Conservation (phyloP, 2,329 filamentous ascomycete species). For the Chrysoporthe austroafricana region DNA sequence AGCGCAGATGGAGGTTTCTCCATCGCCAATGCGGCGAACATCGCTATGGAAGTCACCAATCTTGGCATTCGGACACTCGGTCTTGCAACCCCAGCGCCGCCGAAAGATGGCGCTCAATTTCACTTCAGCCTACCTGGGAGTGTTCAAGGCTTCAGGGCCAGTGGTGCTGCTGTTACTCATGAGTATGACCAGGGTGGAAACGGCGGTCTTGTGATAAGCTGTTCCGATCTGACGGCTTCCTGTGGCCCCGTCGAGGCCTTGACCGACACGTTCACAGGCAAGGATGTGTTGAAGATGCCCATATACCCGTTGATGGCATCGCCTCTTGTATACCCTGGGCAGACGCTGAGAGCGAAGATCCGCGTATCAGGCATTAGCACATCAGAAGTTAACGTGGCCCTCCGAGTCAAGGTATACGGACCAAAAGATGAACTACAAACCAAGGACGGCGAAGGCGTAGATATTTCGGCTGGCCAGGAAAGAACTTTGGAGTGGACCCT, state of each 20-base stretch:
- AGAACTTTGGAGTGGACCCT: constrained; percentile 32
- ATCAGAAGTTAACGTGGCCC: neutral
- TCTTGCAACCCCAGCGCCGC: constrained; percentile 28
- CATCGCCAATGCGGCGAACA: constrained; percentile 41
- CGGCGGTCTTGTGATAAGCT: constrained; percentile 23
- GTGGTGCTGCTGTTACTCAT: neutral
- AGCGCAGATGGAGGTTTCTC: constrained; percentile 43
- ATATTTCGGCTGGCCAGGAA: constrained; percentile 21
- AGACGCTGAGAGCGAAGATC: constrained; percentile 31
- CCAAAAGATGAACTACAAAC: constrained; percentile 20
- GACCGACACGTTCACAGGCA: constrained; percentile 36
- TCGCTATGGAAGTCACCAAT: constrained; percentile 38
- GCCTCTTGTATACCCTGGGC: constrained; percentile 37
- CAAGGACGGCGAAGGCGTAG: constrained; percentile 8
- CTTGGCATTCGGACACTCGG: constrained; percentile 35
- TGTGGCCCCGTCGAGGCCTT: constrained; percentile 27
- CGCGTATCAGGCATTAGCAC: constrained; percentile 17
- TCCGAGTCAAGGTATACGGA: constrained; percentile 30
- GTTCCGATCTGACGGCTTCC: constrained; percentile 3
- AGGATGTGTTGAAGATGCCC: constrained; percentile 31
- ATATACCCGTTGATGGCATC: constrained; percentile 35
- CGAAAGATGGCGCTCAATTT: constrained; percentile 42
- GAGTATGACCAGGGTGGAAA: constrained; percentile 4
- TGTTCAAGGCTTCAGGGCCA: constrained; percentile 40
- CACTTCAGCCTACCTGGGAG: constrained; percentile 43